Percentiles rank a stretch among this genome's conserved stretches.
Evolutionary conservation across 1,139 yeast species (phyloP).

Genomic region (Protomyces pachydermus): DNA sequence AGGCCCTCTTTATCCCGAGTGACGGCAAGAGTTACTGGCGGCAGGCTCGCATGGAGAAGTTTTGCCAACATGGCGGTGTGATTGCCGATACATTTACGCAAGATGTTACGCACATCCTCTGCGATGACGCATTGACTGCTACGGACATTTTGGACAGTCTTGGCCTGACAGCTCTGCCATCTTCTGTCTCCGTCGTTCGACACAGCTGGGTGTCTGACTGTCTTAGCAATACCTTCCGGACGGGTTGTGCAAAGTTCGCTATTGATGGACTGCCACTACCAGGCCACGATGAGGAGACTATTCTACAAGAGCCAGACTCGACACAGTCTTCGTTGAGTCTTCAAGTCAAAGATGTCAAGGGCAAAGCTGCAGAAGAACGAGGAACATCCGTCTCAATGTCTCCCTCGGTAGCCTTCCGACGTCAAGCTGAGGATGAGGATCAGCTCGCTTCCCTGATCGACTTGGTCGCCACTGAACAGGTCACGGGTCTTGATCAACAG

Average conservation of each 20-base stretch:
- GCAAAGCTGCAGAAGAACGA: too few species aligned
- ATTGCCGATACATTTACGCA: background rate
- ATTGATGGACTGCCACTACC: background rate
- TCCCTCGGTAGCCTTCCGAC: background rate
- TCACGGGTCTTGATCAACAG: background rate
- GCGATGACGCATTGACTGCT: background rate
- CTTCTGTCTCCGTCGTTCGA: background rate
- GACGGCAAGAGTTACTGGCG: background rate
- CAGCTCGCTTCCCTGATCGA: background rate
- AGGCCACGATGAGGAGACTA: background rate
- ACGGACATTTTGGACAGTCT: background rate
- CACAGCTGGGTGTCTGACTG: background rate
- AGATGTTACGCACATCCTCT: slow-evolving; percentile 20
- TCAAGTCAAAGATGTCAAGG: background rate
- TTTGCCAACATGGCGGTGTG: background rate
- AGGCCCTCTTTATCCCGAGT: background rate
- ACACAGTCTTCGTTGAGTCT: background rate
- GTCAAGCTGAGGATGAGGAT: background rate
- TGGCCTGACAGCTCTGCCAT: background rate
- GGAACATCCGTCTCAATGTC: too few species aligned
- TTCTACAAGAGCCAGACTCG: background rate
- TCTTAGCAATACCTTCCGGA: background rate
- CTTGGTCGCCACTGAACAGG: background rate
- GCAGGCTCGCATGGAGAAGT: background rate
- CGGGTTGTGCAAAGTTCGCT: background rate